Evolutionary conservation across 2,329 filamentous ascomycete genomes (phyloP).

Genomic region (Aspergillus puulaauensis): DNA sequence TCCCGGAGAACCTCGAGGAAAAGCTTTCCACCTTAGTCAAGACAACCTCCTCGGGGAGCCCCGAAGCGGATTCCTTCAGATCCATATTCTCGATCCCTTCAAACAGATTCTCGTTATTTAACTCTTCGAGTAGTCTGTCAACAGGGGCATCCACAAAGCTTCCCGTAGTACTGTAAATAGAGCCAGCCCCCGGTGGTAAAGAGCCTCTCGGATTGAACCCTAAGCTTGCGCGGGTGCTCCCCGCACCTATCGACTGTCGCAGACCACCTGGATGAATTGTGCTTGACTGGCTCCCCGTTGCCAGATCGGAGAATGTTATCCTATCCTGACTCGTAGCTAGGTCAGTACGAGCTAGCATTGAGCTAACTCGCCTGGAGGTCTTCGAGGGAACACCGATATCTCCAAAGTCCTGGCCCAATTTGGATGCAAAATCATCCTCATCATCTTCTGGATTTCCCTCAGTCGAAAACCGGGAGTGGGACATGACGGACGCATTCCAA

Average conservation of each 20-base stretch:
- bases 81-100: conserved; percentile 72
- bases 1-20: conserved; percentile 51
- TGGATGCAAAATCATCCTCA: conserved; percentile 63
- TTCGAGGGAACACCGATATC: conserved; percentile 56
- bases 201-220: conserved; percentile 55
- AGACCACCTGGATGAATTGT: conserved; percentile 45
- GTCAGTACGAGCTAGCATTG: conserved; percentile 82
- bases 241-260: conserved; percentile 72
- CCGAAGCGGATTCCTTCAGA: conserved; percentile 70
- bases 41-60: conserved; percentile 69
- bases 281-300: conserved; percentile 45
- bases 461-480: conserved; percentile 40
- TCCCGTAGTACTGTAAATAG: conserved; percentile 51
- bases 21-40: conserved; percentile 70
- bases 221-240: conserved; percentile 64
- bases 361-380: conserved; percentile 81
- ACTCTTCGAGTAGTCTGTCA: conserved; percentile 68
- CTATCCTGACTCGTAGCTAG: conserved; percentile 82
- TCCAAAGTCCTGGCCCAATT: conserved; percentile 67
- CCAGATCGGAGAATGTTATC: conserved; percentile 73
- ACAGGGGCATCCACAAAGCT: conserved; percentile 68
- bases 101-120: conserved; percentile 61
- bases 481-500: conserved; percentile 42
- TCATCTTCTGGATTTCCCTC: conserved; percentile 59
- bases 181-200: conserved; percentile 51